A percentile compares a stretch with the other conserved stretches of the same genome.
Evolutionary conservation across 2,329 filamentous ascomycete species (phyloP).

Genomic region (Aspergillus tanneri): DNA sequence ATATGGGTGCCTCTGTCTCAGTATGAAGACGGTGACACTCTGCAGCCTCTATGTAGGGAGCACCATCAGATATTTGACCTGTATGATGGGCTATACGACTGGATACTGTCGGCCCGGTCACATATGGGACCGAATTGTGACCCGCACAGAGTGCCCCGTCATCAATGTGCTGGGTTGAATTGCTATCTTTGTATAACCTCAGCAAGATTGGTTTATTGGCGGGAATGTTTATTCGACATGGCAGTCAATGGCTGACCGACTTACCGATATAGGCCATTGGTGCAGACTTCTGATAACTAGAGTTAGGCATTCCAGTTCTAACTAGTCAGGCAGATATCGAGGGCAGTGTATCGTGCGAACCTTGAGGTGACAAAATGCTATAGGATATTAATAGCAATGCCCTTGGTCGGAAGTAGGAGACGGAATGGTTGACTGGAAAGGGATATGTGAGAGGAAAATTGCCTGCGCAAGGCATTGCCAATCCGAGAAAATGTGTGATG

Average conservation of each 20-base stretch:
- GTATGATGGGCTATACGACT: constrained; percentile 43
- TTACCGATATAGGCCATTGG: constrained; percentile 77
- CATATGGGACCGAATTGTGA: constrained; percentile 41
- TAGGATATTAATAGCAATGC: too few relatives aligned
- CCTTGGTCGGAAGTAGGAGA: too few relatives aligned
- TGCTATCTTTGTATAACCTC: constrained; percentile 31
- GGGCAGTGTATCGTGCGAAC: too few relatives aligned
- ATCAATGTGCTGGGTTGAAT: constrained; percentile 38
- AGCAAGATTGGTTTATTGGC: constrained; percentile 5
- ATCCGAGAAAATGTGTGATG: too few relatives aligned
- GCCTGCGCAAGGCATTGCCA: too few relatives aligned
- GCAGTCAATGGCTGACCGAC: constrained; percentile 43
- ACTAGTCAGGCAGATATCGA: too few relatives aligned
- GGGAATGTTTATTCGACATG: neutral
- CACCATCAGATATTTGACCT: constrained; percentile 43
- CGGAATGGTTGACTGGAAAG: too few relatives aligned
- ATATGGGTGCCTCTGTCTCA: constrained; percentile 65
- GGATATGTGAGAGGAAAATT: too few relatives aligned
- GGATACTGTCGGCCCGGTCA: constrained; percentile 38
- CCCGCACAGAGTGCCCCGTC: constrained; percentile 43
- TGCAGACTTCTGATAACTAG: constrained; percentile 75
- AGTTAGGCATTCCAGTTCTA: too few relatives aligned
- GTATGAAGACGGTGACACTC: constrained; percentile 54
- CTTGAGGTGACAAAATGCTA: too few relatives aligned
- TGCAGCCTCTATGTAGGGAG: constrained; percentile 39